Conservation (phyloP, 2,329 filamentous ascomycete species). For the Botrytis hyacinthi region DNA sequence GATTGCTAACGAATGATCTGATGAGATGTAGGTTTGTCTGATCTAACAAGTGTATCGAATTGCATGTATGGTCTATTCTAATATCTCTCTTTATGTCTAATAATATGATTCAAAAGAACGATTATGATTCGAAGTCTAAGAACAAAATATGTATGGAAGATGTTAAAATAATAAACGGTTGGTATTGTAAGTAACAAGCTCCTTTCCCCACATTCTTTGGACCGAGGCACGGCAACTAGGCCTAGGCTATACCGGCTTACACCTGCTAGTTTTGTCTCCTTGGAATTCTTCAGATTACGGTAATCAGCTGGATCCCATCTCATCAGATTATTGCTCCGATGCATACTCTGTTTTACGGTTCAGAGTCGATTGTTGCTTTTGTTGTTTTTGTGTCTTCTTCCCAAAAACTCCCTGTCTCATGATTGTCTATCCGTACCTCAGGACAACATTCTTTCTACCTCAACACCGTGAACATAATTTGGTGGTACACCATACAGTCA, state of each 20-base stretch:
- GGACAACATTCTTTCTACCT: neutral
- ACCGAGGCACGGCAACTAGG: conserved; percentile 21
- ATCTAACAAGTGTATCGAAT: neutral
- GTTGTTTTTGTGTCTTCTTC: neutral
- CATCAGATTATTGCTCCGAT: neutral
- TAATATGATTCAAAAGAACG: conserved; percentile 4
- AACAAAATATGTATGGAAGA: neutral
- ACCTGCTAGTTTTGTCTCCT: neutral
- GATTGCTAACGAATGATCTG: conserved; percentile 16
- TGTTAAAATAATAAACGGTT: neutral
- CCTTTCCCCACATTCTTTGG: conserved; percentile 19
- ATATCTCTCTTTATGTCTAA: conserved; percentile 10
- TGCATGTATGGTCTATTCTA: conserved; percentile 24
- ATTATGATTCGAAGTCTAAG: conserved; percentile 4
- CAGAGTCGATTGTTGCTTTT: neutral
- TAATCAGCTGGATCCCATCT: neutral
- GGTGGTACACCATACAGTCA: neutral
- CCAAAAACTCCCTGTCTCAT: neutral
- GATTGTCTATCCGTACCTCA: neutral
- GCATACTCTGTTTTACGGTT: neutral
- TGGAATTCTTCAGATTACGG: neutral
- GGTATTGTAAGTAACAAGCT: neutral
- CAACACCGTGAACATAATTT: neutral
- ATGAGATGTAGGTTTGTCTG: neutral
- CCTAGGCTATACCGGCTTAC: neutral